Base-by-base conservation (phyloP, 805 yeast species). In the Sugiyamaella americana region DNA sequence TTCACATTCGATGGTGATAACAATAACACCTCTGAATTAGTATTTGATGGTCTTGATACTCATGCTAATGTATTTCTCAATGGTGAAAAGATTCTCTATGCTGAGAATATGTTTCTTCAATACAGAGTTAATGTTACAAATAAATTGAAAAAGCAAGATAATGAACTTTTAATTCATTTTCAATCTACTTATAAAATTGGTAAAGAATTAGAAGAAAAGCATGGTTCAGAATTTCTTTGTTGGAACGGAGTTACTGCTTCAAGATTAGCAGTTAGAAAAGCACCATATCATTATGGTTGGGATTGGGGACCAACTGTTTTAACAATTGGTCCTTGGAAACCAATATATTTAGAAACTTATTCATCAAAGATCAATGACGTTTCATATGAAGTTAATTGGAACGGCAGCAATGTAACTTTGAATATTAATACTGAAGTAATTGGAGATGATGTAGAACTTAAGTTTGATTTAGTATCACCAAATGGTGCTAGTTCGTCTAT, bases 281-380 rank as follows among this genome's bases (percentile, higher is more conserved):
- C 79, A 1, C 79, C 74, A 52, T 75, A 74, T 54, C 76, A 73
- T 50, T 75, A 65, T 53, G 80, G 80, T 1, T 75, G 79, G 80
- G 80, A 75, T 56, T 75, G 80, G 80, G 79, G 78, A n/a, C 61
- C 75, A 4, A 50, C 61, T 2, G 53, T 70, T 41, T 56, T 70
- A 54, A 65, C 73, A 2, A 69, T 75, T 54, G 78, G 78, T 3
- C 73, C 73, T 1, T 72, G 63, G 48, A 62, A 60, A 46, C 73
- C 72, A 0, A 60, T 73, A 3, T 52, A 47, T 20, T 52, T 71
- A 21, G 55, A 62, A 18, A 46, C 51, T 8, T 62, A 53, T 45
- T 45, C 47, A 3, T 51, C 52, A 3, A 30, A 50, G 3, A 51
- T 63, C 24, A 49, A 38, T 3, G 61, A 58, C 37, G 46, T 58